Evolutionary conservation across 2,329 filamentous ascomycete species (phyloP), one percentile per base, ranked within the genome.

Genomic region (Aspergillus niger): DNA sequence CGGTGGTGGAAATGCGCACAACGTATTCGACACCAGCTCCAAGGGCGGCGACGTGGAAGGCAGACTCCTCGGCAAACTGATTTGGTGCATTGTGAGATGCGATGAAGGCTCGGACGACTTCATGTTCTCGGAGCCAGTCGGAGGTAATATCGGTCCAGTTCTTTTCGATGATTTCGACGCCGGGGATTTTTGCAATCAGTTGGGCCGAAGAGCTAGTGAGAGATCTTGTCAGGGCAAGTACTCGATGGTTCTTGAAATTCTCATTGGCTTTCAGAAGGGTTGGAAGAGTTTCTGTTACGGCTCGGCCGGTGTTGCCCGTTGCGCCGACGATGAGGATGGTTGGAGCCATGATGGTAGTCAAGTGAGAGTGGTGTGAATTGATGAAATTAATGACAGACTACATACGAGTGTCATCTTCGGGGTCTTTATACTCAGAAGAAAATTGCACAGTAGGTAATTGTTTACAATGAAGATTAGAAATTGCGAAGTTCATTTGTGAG

Each of bases 1-100:
- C 73, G 0, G 69, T 76, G 0, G 78, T 81, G 0, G 76, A 80
- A 59, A 80, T 76, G 1, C 77, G 74, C 4, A 81, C 77, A 8
- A 80, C 71, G 53, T 81, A 80, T 50, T 77, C 62, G 2, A 81
- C 73, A 10, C 77, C 73, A 1, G 75, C 77, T 3, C 67, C 56
- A 1, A 78, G 72, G 8, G 72, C 71, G 2, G 70, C 68, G 1
- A 76, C 8, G 44, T 75, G 69, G 57, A 81, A 78, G 0, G 70
- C 65, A 0, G 76, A 74, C 57, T 81, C 78, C 28, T 80, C 76
- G 28, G 73, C 68, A 54, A 81, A 81, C 17, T 79, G 75, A 3
- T 58, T 73, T 0, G 76, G 73, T 8, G 73, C 59, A 52, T 70
- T 72, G 64, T 79, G 76, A 0, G 77, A 63, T 20, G 79, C 78